Evolutionary conservation across 768 basidiomycete species (phyloP).

Genomic region (Panaeolus papilionaceus): DNA sequence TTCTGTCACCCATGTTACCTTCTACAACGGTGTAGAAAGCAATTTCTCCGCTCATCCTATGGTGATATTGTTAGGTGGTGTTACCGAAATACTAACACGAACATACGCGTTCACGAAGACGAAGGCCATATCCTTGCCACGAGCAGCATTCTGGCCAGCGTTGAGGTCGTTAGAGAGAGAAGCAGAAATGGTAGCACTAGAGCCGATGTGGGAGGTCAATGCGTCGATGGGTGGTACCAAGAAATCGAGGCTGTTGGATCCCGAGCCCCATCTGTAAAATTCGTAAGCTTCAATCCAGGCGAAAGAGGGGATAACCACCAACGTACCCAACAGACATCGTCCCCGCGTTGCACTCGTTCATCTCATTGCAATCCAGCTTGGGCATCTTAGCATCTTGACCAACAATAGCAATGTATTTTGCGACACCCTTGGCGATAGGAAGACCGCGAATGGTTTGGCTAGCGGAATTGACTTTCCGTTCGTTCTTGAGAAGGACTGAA

Average conservation of each 20-base stretch:
- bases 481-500: conserved; percentile 74
- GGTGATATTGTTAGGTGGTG: conserved; percentile 34
- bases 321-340: conserved; percentile 67
- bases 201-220: conserved; percentile 45
- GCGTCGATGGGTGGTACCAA: conserved; percentile 54
- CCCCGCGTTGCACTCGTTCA: conserved; percentile 61
- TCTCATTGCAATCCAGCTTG: conserved; percentile 50
- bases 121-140: conserved; percentile 59
- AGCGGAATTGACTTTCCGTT: conserved; percentile 43
- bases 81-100: conserved; percentile 22
- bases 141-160: conserved; percentile 45
- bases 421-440: conserved; percentile 52
- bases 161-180: conserved; percentile 51
- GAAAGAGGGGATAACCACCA: neutral
- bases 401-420: conserved; percentile 62
- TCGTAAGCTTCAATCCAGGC: neutral
- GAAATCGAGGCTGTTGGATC: conserved; percentile 52
- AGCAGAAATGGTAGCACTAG: conserved; percentile 45
- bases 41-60: conserved; percentile 56
- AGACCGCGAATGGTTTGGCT: conserved; percentile 46
- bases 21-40: conserved; percentile 65
- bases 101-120: conserved; percentile 66
- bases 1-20: conserved; percentile 65
- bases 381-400: conserved; percentile 64
- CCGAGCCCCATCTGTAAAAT: conserved; percentile 52